Conservation (phyloP, 164 flowering plant species). For the Berberis thunbergii region DNA sequence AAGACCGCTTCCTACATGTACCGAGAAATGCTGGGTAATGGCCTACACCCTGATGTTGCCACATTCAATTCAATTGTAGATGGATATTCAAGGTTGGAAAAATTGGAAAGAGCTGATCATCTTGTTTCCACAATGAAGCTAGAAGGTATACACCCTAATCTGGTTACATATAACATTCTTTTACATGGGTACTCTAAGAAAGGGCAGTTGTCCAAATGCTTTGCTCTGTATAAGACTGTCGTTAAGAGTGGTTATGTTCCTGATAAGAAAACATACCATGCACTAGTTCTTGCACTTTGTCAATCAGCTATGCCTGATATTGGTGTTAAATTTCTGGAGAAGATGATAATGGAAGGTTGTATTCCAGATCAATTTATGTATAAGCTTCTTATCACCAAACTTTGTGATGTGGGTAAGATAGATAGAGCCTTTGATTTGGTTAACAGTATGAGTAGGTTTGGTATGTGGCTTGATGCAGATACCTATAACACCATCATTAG, state of each 20-base stretch:
- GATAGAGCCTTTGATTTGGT: constrained; percentile 40
- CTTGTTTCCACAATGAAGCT: constrained; percentile 24
- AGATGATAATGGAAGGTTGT: constrained; percentile 36
- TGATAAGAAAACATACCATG: constrained; percentile 57
- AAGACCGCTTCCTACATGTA: constrained; percentile 46
- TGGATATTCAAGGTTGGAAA: constrained; percentile 56
- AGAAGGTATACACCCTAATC: constrained; percentile 30
- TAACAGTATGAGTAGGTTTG: constrained; percentile 34
- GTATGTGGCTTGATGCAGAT: constrained; percentile 28
- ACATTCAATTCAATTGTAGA: constrained; percentile 42
- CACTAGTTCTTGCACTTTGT: constrained; percentile 56
- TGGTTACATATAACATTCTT: constrained; percentile 65
- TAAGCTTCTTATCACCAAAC: constrained; percentile 45
- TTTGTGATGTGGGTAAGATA: constrained; percentile 37
- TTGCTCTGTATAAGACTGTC: constrained; percentile 32
- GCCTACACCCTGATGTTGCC: constrained; percentile 37
- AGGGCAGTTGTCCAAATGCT: constrained; percentile 24
- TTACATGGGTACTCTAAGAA: constrained; percentile 56
- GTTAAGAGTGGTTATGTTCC: constrained; percentile 32
- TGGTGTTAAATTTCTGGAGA: constrained; percentile 48
- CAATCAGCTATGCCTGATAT: constrained; percentile 41
- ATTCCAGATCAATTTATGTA: constrained; percentile 40
- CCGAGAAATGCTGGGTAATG: constrained; percentile 43
- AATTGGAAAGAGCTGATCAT: constrained; percentile 25
- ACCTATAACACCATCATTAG: constrained; percentile 31